Conservation (phyloP, 1,284 basidiomycete genomes). For the Austroboletus novae-zelandiae region DNA sequence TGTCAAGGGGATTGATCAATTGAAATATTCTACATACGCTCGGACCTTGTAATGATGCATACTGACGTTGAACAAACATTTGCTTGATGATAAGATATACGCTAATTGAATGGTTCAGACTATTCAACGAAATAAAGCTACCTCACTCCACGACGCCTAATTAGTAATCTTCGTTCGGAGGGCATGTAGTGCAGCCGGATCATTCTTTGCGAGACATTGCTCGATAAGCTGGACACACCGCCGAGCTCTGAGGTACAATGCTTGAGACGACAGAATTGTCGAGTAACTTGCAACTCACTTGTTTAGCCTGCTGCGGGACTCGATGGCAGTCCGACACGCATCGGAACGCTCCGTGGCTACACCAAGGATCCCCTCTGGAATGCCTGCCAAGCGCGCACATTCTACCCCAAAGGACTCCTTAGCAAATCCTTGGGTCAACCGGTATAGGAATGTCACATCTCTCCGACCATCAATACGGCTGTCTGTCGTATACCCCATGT, state of each 20-base stretch:
- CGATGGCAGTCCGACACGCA: slow-evolving; percentile 53
- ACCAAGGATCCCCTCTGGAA: slow-evolving; percentile 66
- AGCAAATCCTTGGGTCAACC: slow-evolving; percentile 69
- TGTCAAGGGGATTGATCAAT: too few species aligned
- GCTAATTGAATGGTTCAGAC: too few species aligned
- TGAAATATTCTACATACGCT: too few species aligned
- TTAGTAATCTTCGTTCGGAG: slow-evolving; percentile 16
- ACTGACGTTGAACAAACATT: too few species aligned
- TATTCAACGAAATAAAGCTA: too few species aligned
- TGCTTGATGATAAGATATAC: too few species aligned
- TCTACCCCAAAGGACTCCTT: slow-evolving; percentile 86
- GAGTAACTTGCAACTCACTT: slow-evolving; percentile 37
- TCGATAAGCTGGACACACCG: slow-evolving; percentile 23
- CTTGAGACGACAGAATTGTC: background rate
- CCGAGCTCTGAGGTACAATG: slow-evolving; percentile 14
- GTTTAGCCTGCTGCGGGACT: slow-evolving; percentile 48
- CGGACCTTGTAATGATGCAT: too few species aligned
- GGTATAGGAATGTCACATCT: slow-evolving; percentile 85
- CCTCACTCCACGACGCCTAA: too few species aligned
- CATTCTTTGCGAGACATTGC: slow-evolving; percentile 22
- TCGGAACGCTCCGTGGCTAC: slow-evolving; percentile 57
- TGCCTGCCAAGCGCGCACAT: slow-evolving; percentile 81
- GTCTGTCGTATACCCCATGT: slow-evolving; percentile 82
- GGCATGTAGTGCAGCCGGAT: slow-evolving; percentile 16
- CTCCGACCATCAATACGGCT: slow-evolving; percentile 64